Base-by-base conservation (phyloP, 768 basidiomycete species). In the Phanerochaete sordida region DNA sequence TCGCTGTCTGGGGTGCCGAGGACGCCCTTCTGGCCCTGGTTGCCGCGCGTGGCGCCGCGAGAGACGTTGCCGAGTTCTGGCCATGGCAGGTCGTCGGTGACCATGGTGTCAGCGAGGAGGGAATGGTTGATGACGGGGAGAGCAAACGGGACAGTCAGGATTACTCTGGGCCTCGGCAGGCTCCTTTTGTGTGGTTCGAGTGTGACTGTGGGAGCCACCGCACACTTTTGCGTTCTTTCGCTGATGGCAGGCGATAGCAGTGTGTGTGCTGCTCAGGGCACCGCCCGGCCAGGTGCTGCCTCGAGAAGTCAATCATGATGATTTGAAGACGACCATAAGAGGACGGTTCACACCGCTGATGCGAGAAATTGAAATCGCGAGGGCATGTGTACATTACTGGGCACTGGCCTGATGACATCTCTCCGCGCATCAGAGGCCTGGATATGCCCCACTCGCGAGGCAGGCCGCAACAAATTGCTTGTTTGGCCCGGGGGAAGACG, bases 11-110 rank as follows among this genome's bases (percentile, higher is more conserved):
- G 78, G 59, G 84, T 79, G 21, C 88, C 84, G 31, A 91, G 75
- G 46, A 85, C 87, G 62, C 90, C 90, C 70, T 92, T 92, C 71
- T 91, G 88, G 51, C 90, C 90, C 79, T 91, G 90, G 73, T 92
- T 92, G 61, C 90, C 90, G 70, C 90, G 75, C 52, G 90, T 91
- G 26, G 90, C 90, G 50, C 90, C 90, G 59, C 90, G 83, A 57
- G 90, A 90, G 64, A 92, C 88, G 68, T 91, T 92, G 63, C 90
- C 90, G 62, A 90, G 79, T 74, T 92, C 90, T 64, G 90, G 90
- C 90, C 90, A 92, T 24, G 90, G 90, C 57, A 91, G 80, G 79
- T 92, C 90, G 77, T 92, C 90, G 64, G 81, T 68, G 61, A 78
- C 73, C 78, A 81, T 81, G 28, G 23, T 55, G 28, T 43, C 39